Evolutionary conservation across 768 basidiomycete genomes (phyloP).

Genomic region (Filobasidium floriforme): DNA sequence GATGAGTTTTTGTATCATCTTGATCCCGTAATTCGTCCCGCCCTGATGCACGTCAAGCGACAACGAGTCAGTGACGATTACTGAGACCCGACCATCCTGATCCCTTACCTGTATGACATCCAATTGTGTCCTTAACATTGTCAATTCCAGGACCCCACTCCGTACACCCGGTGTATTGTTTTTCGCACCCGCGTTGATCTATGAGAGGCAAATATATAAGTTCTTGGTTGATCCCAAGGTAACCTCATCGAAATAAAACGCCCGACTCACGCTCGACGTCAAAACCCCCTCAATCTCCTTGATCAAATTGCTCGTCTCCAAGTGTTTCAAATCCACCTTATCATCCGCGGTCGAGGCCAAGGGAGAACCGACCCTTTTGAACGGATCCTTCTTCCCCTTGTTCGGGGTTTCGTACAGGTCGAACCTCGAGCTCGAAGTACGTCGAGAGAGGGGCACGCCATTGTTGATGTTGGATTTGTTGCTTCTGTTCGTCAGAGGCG

Average conservation of each 20-base stretch:
- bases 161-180: not conserved
- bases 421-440: conserved; percentile 3
- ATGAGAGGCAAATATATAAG: not conserved
- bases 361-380: conserved; percentile 3
- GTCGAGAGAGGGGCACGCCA: not conserved
- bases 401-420: not conserved
- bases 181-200: not conserved
- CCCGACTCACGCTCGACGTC: conserved; percentile 5
- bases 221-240: too few relatives aligned
- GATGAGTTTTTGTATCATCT: conserved; percentile 6
- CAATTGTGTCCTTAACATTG: conserved; percentile 16
- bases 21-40: conserved; percentile 12
- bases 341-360: not conserved
- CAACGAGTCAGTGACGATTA: not conserved
- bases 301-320: conserved; percentile 12
- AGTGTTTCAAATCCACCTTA: conserved; percentile 2
- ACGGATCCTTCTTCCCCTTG: not conserved
- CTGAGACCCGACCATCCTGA: not conserved
- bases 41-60: not conserved
- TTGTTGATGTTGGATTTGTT: not conserved
- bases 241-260: not conserved
- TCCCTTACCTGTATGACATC: conserved; percentile 16
- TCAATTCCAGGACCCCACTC: conserved; percentile 12
- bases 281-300: conserved; percentile 18
- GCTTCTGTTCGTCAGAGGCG: not conserved